These are phyloP conservation scores for Pestalotiopsis sp. DNA, from an alignment of 2,329 filamentous ascomycete species.

Conservation along the genomic window DNA sequence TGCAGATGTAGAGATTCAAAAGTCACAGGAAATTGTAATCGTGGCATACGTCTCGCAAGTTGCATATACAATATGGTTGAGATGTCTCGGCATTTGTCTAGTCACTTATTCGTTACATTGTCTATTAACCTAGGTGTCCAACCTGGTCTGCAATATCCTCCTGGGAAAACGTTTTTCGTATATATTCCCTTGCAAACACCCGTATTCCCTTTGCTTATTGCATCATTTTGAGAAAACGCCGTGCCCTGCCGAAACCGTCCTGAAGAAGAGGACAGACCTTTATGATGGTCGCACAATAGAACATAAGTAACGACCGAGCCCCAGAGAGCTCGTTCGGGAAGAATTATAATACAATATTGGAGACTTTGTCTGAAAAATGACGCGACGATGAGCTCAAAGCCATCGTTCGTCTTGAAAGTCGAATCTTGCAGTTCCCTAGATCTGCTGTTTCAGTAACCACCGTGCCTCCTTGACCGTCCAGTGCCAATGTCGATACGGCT, in stretches of 20 bases:
- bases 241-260: background rate
- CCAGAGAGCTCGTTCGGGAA: background rate
- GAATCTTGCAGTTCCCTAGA: background rate
- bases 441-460: slow-evolving; percentile 24
- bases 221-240: background rate
- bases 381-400: background rate
- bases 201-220: background rate
- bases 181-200: background rate
- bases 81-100: background rate
- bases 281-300: background rate
- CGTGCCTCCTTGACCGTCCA: slow-evolving; percentile 55
- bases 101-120: background rate
- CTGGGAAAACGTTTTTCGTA: background rate
- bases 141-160: background rate
- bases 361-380: background rate
- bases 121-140: background rate
- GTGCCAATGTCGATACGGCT: slow-evolving; percentile 67
- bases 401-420: background rate
- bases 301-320: background rate
- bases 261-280: background rate
- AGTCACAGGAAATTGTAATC: background rate
- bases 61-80: background rate
- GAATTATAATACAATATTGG: background rate
- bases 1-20: too few relatives aligned
- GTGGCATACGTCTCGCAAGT: background rate